A percentile compares a stretch with the other conserved stretches of the same genome.
Conservation (phyloP, 768 basidiomycete species). For the Lyophyllum atratum region DNA sequence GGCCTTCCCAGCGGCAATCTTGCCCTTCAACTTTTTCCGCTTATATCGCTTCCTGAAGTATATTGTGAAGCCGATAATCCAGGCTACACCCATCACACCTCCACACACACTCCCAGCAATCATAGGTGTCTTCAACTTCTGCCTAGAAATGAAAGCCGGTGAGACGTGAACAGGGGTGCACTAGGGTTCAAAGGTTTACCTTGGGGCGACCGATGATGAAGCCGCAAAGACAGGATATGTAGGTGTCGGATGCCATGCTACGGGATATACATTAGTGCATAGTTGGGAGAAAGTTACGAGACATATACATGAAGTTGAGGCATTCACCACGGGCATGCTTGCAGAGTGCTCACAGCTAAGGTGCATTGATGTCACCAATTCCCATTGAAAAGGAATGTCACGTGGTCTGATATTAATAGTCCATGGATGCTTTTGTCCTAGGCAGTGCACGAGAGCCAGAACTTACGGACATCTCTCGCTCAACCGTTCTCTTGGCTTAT, state of each 20-base stretch:
- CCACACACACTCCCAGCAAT: constrained; percentile 64
- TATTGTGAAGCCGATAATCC: constrained; percentile 57
- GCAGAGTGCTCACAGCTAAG: background rate
- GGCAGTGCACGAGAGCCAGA: no score
- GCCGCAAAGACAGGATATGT: constrained; percentile 9
- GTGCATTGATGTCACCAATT: no score
- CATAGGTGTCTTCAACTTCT: constrained; percentile 59
- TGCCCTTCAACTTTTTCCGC: constrained; percentile 46
- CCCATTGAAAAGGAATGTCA: background rate
- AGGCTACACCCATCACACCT: constrained; percentile 47
- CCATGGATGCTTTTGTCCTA: no score
- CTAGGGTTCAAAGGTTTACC: constrained; percentile 1
- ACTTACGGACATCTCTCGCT: no score
- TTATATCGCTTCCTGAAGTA: constrained; percentile 58
- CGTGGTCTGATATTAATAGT: no score
- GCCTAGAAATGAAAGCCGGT: constrained; percentile 29
- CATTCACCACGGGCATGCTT: constrained; percentile 9
- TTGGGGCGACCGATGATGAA: constrained; percentile 9
- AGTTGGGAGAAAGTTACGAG: background rate
- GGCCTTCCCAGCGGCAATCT: constrained; percentile 44
- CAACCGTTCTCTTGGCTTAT: no score
- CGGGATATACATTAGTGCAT: background rate
- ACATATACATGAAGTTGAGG: constrained; percentile 4
- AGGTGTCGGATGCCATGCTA: constrained; percentile 3
- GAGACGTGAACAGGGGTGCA: background rate